Base-by-base conservation (phyloP, 306 rosid genomes). In the Malus fusca region DNA sequence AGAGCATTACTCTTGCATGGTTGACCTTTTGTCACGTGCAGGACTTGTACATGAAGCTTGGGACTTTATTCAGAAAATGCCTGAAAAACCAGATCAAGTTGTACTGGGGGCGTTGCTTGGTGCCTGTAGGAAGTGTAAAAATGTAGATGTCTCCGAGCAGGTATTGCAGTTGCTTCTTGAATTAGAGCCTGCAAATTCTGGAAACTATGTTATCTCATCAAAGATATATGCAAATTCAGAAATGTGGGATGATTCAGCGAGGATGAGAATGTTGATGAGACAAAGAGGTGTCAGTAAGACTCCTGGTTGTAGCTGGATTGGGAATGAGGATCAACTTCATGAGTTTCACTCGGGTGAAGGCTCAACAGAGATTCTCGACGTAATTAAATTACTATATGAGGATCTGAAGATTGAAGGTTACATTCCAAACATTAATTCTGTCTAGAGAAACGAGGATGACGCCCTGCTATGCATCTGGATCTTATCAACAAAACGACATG, bases 231-330 rank as follows among this genome's bases (percentile, higher is more conserved):
- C 87, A 14, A 87, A 85, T 68, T 79, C 73, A 66, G 84, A 93
- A 62, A 90, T 85, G 90, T 90, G 86, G 90, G 96, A 92, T 11
- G 97, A 92, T 69, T 90, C 98, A 22, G 98, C 98, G 48, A 90
- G 84, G 87, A 88, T 92, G 93, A 90, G 96, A 86, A 75, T 85
- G 79, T 79, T 94, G 84, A 94, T 94, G 98, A 90, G 79, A 79
- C 65, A 87, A 79, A 94, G 80, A 82, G 98, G 97, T 81, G 89
- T 94, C 72, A 82, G 58, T 44, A 92, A 94, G 86, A 90, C 95
- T 81, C 98, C 98, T 77, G 98, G 97, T 72, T 91, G 96, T 73
- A 94, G 98, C 83, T 94, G 98, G 98, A 90, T 94, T 76, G 97
- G 89, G 73, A 76, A 87, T 53, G 86, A 79, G 55, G 84, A 84